A percentile compares a stretch with the other conserved stretches of the same genome.
phyloP scores from a whole-genome alignment of 129 eudicot genomes.

The sunflower (Helianthus annuus) region HanXRQr2.0-SUNRISE NC_035443.2:124812725-124813224 shows the following conservation, averaged over 20 bases:
- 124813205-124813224: neutral
- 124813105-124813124: neutral
- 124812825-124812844: too few relatives aligned
- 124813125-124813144: neutral
- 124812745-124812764: too few relatives aligned
- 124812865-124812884: too few relatives aligned
- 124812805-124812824: too few relatives aligned
- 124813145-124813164: constrained; percentile 8
- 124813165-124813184: neutral
- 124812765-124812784: too few relatives aligned
- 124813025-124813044: neutral
- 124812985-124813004: neutral
- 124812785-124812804: too few relatives aligned
- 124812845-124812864: too few relatives aligned
- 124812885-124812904: too few relatives aligned
- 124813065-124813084: neutral
- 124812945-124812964: neutral
- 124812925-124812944: neutral
- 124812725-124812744: too few relatives aligned
- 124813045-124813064: neutral
- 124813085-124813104: neutral
- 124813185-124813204: neutral
- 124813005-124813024: neutral
- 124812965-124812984: neutral
- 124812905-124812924: too few relatives aligned